Percentiles rank a stretch among this genome's conserved stretches.
phyloP scores from a whole-genome alignment of 2,329 filamentous ascomycete species.

The Catunica adiposa region DNA sequence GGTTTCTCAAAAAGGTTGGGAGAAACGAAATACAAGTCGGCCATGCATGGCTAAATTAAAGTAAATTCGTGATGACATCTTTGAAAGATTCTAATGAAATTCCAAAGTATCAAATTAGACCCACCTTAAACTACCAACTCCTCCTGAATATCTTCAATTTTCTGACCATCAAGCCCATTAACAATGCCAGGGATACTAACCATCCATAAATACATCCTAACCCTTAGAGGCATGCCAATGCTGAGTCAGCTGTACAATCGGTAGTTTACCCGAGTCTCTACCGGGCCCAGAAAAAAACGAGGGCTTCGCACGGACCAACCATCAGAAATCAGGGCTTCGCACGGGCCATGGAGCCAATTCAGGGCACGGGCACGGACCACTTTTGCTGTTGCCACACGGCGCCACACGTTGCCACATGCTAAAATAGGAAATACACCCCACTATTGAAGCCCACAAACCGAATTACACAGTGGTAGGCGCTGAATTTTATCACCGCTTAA shows the following conservation, averaged over 20 bases:
- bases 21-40: too few species aligned
- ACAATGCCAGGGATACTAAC: too few species aligned
- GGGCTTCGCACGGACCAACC: not conserved
- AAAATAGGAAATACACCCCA: slow-evolving; percentile 23
- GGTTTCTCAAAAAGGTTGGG: too few species aligned
- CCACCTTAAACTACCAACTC: too few species aligned
- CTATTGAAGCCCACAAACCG: slow-evolving; percentile 28
- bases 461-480: slow-evolving; percentile 28
- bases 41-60: too few species aligned
- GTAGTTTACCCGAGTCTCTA: slow-evolving; percentile 1
- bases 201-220: not conserved
- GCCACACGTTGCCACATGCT: slow-evolving; percentile 18
- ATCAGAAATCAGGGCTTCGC: too few species aligned
- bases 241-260: not conserved
- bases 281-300: not conserved
- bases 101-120: too few species aligned
- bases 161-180: too few species aligned
- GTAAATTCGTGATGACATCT: too few species aligned
- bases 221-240: not conserved
- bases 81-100: too few species aligned
- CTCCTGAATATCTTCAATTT: too few species aligned
- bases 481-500: slow-evolving; percentile 23
- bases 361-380: slow-evolving; percentile 14
- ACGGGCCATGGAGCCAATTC: slow-evolving; percentile 11
- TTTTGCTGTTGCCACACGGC: not conserved